phyloP scores from a whole-genome alignment of 495 filamentous ascomycete genomes.

The Penicillium chermesinum region DNA sequence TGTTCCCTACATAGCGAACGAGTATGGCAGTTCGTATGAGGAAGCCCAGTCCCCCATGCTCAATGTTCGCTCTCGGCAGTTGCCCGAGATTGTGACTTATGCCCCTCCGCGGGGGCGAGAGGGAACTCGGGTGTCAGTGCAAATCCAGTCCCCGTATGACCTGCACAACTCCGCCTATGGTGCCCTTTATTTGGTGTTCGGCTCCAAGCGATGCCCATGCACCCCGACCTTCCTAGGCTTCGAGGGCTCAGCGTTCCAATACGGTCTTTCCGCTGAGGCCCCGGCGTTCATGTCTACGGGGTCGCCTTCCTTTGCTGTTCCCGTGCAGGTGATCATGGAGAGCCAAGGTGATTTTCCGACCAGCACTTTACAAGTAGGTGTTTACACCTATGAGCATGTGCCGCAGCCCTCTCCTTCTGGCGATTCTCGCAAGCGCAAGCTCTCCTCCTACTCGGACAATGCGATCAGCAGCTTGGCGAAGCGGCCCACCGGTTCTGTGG shows the following conservation, averaged over 20 bases:
- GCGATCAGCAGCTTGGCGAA: slow-evolving; percentile 37
- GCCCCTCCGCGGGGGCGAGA: slow-evolving; percentile 60
- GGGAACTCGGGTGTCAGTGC: slow-evolving; percentile 65
- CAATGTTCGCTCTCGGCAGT: slow-evolving; percentile 23
- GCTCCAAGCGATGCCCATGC: slow-evolving; percentile 60
- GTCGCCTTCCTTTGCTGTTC: slow-evolving; percentile 62
- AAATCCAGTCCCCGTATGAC: slow-evolving; percentile 70
- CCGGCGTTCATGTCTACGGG: slow-evolving; percentile 65
- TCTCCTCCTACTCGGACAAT: slow-evolving; percentile 44
- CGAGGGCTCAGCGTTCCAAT: slow-evolving; percentile 56
- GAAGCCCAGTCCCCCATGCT: slow-evolving; percentile 39
- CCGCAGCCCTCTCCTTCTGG: slow-evolving; percentile 28
- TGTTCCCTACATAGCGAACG: slow-evolving; percentile 38
- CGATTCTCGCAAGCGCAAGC: slow-evolving; percentile 49
- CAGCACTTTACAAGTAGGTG: slow-evolving; percentile 62
- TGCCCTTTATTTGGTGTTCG: slow-evolving; percentile 68
- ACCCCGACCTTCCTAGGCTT: slow-evolving; percentile 56
- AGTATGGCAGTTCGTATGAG: slow-evolving; percentile 44
- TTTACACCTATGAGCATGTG: slow-evolving; percentile 66
- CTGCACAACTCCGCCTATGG: slow-evolving; percentile 52
- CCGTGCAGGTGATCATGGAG: slow-evolving; percentile 68
- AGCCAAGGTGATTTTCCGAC: slow-evolving; percentile 56
- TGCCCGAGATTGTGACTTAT: slow-evolving; percentile 61
- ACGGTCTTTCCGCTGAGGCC: slow-evolving; percentile 65
- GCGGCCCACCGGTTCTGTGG: slow-evolving; percentile 35